These are phyloP conservation scores for Spathaspora boniae DNA, from an alignment of 805 yeast species.

Conservation along the genomic window DNA sequence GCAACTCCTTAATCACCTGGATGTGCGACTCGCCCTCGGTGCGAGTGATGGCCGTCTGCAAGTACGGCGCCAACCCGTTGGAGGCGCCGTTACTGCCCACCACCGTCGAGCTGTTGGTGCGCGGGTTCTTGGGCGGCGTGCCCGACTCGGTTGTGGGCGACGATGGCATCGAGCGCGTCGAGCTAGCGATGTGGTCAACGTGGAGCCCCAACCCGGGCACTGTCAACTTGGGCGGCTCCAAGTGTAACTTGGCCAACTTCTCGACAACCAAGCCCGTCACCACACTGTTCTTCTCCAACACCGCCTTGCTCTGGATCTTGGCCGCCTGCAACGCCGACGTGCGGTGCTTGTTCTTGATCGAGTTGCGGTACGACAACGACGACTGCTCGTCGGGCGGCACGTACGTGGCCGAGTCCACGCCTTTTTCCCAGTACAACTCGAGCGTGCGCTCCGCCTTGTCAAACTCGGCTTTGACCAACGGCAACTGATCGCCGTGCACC, in stretches of 20 bases:
- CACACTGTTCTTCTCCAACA: slow-evolving; percentile 24
- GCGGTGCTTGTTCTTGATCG: slow-evolving; percentile 74
- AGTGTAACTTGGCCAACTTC: slow-evolving; percentile 48
- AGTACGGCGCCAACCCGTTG: slow-evolving; percentile 50
- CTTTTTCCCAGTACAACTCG: slow-evolving; percentile 89
- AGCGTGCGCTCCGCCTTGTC: slow-evolving; percentile 63
- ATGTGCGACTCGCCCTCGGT: slow-evolving; percentile 58
- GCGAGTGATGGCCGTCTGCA: slow-evolving; percentile 54
- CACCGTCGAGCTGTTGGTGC: slow-evolving; percentile 19
- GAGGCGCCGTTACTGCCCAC: neutral
- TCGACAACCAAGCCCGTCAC: slow-evolving; percentile 42
- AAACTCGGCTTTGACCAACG: slow-evolving; percentile 88
- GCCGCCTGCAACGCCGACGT: slow-evolving; percentile 74
- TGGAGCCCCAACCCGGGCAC: slow-evolving; percentile 16
- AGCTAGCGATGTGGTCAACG: slow-evolving; percentile 3
- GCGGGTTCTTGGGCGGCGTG: slow-evolving; percentile 19
- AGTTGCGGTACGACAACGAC: slow-evolving; percentile 69
- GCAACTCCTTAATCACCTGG: slow-evolving; percentile 78
- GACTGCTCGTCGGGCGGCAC: slow-evolving; percentile 88
- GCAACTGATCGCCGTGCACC: slow-evolving; percentile 96
- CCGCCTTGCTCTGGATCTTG: slow-evolving; percentile 41
- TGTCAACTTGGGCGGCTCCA: slow-evolving; percentile 45
- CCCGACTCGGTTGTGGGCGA: slow-evolving; percentile 18
- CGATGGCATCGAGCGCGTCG: slow-evolving; percentile 24
- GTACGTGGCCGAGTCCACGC: slow-evolving; percentile 87